Evolutionary conservation across 352 stramenopile genomes (phyloP), one percentile per base, ranked within the genome.

Genomic region (Phytophthora meadii): DNA sequence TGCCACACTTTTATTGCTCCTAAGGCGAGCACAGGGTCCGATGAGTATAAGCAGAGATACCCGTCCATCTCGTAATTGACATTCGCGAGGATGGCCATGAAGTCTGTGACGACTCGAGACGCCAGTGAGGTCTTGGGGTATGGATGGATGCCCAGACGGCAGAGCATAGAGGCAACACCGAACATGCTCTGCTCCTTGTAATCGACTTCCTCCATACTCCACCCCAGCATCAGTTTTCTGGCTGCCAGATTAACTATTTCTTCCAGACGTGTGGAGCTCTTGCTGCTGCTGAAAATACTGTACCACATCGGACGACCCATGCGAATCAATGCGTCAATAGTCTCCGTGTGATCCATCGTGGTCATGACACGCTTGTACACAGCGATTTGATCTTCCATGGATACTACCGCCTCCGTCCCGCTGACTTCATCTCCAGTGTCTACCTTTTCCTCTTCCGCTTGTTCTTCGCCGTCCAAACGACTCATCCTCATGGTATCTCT

Each of bases 1-100:
- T 78, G 58, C 61, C 70, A 78, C 3, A 68, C 24, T 24, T 42
- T 17, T 0, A 67, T 51, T n/a, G 70, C 70, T 5, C 61, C 65
- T 10, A 74, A 49, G 4, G 65, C 14, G 5, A 63, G 24, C 3
- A 63, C 40, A 6, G 55, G 55, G 3, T 63, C 24, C 1, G 55
- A 63, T 5, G 54, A 39, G 22, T 78, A 74, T 19, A 25, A 65
- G 37, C 60, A 54, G 5, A 72, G 12, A 1, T 51, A 45, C 1
- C 41, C 66, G 19, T 68, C 56, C 11, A 66, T 42, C 15, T 57
- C 36, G 27, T 45, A 62, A 22, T 65, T 58, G 5, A 72, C 63
- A 41, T 72, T 66, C 5, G 48, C 51, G 0, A 75, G 54, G 39
- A 67, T 59, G 0, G 57, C 65, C 70, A 74, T 74, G 22, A 65